Evolutionary conservation across 176 grass and related monocot species (phyloP).

Genomic region (Oryza punctata): DNA sequence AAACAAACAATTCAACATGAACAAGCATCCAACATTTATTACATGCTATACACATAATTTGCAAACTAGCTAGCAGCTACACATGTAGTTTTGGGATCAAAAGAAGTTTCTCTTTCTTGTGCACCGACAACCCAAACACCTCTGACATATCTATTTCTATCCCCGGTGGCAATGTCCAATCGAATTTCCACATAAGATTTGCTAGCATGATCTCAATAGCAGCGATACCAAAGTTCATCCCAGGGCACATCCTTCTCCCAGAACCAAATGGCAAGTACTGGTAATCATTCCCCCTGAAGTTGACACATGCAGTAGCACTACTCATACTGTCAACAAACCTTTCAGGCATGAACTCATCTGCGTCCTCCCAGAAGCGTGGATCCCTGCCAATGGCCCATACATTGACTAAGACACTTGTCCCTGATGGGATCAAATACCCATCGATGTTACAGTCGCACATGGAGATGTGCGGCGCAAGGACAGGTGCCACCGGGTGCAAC

Average conservation of each 20-base stretch:
- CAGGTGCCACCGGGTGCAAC: background rate
- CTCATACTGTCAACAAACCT: background rate
- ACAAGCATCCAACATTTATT: too few species aligned
- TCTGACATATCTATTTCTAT: too few species aligned
- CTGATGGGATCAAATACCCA: background rate
- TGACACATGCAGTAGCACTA: background rate
- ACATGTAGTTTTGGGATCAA: too few species aligned
- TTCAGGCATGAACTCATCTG: background rate
- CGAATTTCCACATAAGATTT: background rate
- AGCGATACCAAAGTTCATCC: background rate
- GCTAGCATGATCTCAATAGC: background rate
- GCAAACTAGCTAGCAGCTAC: too few species aligned
- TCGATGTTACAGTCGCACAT: background rate
- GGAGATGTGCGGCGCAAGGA: background rate
- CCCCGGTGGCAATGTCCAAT: background rate
- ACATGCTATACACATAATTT: too few species aligned
- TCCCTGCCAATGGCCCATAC: background rate
- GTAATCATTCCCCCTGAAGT: background rate
- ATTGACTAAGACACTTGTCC: background rate
- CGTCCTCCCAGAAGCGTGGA: background rate
- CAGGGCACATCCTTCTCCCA: background rate
- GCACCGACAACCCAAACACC: too few species aligned
- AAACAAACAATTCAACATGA: too few species aligned
- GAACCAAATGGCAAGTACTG: slow-evolving; percentile 13
- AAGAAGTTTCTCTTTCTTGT: too few species aligned